Percentiles rank a stretch among this genome's conserved stretches.
Conservation (phyloP, 495 filamentous ascomycete species). For the Aspergillus bertholletiae region DNA sequence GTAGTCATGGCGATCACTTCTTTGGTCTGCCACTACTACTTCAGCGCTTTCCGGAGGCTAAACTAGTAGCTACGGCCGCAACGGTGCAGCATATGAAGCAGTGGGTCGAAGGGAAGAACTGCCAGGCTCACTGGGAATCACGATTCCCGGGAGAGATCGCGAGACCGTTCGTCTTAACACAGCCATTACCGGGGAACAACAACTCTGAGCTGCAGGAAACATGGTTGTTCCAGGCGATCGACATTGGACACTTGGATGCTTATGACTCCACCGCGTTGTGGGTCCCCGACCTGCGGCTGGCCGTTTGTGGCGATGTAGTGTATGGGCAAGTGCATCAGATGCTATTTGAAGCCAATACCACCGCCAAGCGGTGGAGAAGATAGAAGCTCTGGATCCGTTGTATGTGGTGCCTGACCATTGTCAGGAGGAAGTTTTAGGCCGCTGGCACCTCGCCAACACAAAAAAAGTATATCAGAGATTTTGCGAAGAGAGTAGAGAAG, state of each 20-base stretch:
- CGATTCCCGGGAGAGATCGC: constrained; percentile 22
- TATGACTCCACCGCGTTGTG: constrained; percentile 26
- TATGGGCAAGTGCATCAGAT: constrained; percentile 34
- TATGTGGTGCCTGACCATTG: constrained; percentile 15
- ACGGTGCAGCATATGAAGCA: constrained; percentile 30
- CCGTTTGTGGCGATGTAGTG: constrained; percentile 30
- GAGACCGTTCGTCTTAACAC: constrained; percentile 1
- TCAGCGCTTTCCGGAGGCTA: constrained; percentile 24
- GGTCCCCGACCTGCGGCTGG: constrained; percentile 26
- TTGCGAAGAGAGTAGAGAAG: constrained; percentile 2
- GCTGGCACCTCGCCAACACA: constrained; percentile 7
- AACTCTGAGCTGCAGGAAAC: constrained; percentile 22
- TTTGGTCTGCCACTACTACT: constrained; percentile 28
- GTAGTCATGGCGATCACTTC: constrained; percentile 48
- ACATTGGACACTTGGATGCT: constrained; percentile 29
- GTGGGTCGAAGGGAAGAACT: constrained; percentile 10
- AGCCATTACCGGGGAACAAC: constrained; percentile 6
- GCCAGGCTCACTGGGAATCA: constrained; percentile 11
- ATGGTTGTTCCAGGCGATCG: constrained; percentile 21
- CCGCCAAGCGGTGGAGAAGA: constrained; percentile 24
- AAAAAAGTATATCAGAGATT: constrained; percentile 10
- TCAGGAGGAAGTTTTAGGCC: constrained; percentile 7
- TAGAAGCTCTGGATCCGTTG: constrained; percentile 22
- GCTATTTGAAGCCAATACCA: constrained; percentile 27
- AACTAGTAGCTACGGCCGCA: constrained; percentile 23